Evolutionary conservation across 192 early-diverging fungal species (phyloP), one percentile per base, ranked within the genome.

Genomic region (Coemansia sp.): DNA sequence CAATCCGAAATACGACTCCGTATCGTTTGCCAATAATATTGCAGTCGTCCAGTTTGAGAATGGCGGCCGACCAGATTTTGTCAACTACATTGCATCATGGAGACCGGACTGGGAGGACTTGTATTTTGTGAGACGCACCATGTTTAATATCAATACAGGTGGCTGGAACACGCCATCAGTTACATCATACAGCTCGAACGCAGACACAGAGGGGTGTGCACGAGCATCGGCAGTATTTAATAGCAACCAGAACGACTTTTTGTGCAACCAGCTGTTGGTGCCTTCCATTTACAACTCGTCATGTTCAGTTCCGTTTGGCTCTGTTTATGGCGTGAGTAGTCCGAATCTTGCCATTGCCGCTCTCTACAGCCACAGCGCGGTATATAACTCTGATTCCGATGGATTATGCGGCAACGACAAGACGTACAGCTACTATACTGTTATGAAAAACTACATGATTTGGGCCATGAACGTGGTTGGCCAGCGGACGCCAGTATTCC

Each of bases 1-100:
- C 6, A 66, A 77, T 15, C 58, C 67, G 1, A 38, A 57, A 15
- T 77, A 70, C 17, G 73, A 77, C 43, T 57, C 73, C 10, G 56
- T 37, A 14, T 63, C 73, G n/a, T 70, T 62, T 61, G 73, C 73
- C 12, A 77, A 77, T 60, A 77, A 77, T 51, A 49, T 76, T 47
- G 73, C 73, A 0, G 22, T 77, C 4, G 11, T 77, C 6, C 39
- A 70, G 40, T 77, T 77, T 57, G 33, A 24, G 43, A 55, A 21
- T 34, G 62, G 73, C 42, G 30, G 37, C 6, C 19, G 56, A 12
- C 22, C 19, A 13, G 53, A 45, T 0, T 70, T 69, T 69, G 63
- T 66, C 43, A 77, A 77, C 57, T 70, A 66, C 30, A 67, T 77
- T 57, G 73, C 73, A 0, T 69, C 68, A 1, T 70, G 68, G 67